Evolutionary conservation across 345 rosid genomes (phyloP), one percentile per base, ranked within the genome.

Genomic region (Populus davidiana): DNA sequence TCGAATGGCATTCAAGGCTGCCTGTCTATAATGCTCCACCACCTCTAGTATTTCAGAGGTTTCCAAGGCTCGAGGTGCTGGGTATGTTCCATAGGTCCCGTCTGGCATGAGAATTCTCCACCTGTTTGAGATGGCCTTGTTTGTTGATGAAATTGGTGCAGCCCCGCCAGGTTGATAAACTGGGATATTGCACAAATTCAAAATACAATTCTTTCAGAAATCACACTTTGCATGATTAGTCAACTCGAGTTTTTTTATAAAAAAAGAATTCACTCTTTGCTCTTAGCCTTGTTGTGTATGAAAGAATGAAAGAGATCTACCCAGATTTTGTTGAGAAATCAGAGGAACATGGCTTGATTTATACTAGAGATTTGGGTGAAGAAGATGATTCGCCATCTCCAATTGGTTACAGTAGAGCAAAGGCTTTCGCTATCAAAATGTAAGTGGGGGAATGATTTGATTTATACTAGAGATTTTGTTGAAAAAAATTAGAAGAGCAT

Each of bases 381-480:
- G 91, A 81, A 6, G 95, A 93, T 54, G 92, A 94, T 72, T 93
- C 91, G 8, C 87, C 97, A 0, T 93, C 98, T 8, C 93, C 97
- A 2, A 91, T 93, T 72, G 98, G 98, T 36, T 36, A 36, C 39
- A 5, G 39, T 6, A 6, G 39, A 6, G 8, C 8, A 36, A 36
- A 5, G 39, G 39, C 39, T 36, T 36, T 36, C 2, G 6, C 39
- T 36, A 6, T 36, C 39, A 36, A 36, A 36, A 36, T 5, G 39
- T 0, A 2, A 36, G 39, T 36, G 8, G 39, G 1, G 39, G 39
- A 1, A 36, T 36, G 39, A 36, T 5, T 35, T 5, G 38, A 35
- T 35, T 35, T 35, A 35, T 35, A 4, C 38, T 35, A 5, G 38
- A 35, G 38, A 35, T 35, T 35, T 35, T 35, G 38, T 35, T 35